Conservation (phyloP, 768 basidiomycete genomes). For the Mycena albidolilacea region DNA sequence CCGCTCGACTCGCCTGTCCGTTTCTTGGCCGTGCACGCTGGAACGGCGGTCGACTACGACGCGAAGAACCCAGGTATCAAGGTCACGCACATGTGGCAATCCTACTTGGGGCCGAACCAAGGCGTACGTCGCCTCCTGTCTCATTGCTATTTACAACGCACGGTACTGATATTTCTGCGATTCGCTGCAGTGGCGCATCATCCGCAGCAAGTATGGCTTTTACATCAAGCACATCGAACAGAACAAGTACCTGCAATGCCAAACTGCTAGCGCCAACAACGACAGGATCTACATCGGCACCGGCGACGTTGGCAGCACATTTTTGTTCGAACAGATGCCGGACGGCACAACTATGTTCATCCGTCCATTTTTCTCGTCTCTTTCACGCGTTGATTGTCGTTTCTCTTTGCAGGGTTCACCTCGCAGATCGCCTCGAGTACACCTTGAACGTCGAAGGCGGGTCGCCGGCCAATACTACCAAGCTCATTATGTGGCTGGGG, state of each 20-base stretch:
- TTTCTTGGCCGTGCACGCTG: background rate
- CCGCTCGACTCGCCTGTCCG: conserved; percentile 6
- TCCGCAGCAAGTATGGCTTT: conserved; percentile 15
- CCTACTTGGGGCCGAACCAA: background rate
- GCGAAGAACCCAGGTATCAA: too few species aligned
- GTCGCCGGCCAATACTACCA: background rate
- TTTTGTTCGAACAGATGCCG: conserved; percentile 4
- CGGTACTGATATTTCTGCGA: conserved; percentile 1
- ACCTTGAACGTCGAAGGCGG: conserved; percentile 6
- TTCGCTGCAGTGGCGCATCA: conserved; percentile 10
- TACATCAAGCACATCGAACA: background rate
- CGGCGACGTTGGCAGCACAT: conserved; percentile 3
- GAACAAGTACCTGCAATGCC: background rate
- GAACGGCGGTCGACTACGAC: conserved; percentile 7
- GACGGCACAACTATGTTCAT: conserved; percentile 10
- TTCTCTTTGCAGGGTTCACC: conserved; percentile 6
- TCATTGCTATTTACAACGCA: background rate
- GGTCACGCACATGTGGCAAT: conserved; percentile 11
- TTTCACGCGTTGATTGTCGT: conserved; percentile 5
- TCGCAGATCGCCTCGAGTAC: conserved; percentile 6
- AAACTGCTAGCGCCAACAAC: background rate
- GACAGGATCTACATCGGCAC: conserved; percentile 11
- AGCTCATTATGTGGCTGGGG: background rate
- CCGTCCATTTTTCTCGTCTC: background rate
- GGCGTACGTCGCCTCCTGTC: background rate